Evolutionary conservation across 768 basidiomycete species (phyloP), one percentile per base, ranked within the genome.

Genomic region (Leccinum boreale): DNA sequence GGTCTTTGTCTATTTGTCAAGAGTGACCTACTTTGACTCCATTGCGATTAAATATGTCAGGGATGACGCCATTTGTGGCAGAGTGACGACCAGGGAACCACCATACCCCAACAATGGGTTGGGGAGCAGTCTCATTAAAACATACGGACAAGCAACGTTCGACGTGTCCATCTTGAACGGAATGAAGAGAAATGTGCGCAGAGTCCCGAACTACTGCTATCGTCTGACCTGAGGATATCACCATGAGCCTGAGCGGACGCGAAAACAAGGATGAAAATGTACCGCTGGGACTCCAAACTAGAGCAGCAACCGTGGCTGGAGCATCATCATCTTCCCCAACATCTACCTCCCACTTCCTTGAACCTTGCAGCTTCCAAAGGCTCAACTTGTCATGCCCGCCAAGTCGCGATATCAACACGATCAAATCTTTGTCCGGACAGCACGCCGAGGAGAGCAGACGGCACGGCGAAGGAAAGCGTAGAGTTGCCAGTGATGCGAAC

Each of bases 251-350:
- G 42, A 44, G 36, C 14, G 11, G 28, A 26, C 33, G 17, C 52
- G n/a, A 29, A 46, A 55, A 23, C 17, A 29, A 55, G 23, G 11
- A 57, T 49, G 29, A 60, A 44, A 50, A 72, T 56, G 74, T 58
- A 90, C 92, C 89, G 70, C 88, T 89, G 3, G 92, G 91, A 71
- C 90, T 91, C 92, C 91, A 94, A 12, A 82, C 82, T 31, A 93
- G 65, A 48, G 76, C 84, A 45, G 81, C 76, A 28, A 89, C 79
- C 54, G 81, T 78, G 44, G 74, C 76, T 28, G 70, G 71, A 52
- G 73, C 67, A 59, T 81, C 77, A 39, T 77, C 74, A 44, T 77
- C 74, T 35, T 68, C 62, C 29, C 81, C 82, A n/a, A 88, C 77
- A 63, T 87, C 86, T 36, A 90, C 78, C 65, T 93, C 90, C 92